Evolutionary conservation across 2,329 filamentous ascomycete species (phyloP), one percentile per base, ranked within the genome.

Genomic region (Torrubiella hemipterigena): DNA sequence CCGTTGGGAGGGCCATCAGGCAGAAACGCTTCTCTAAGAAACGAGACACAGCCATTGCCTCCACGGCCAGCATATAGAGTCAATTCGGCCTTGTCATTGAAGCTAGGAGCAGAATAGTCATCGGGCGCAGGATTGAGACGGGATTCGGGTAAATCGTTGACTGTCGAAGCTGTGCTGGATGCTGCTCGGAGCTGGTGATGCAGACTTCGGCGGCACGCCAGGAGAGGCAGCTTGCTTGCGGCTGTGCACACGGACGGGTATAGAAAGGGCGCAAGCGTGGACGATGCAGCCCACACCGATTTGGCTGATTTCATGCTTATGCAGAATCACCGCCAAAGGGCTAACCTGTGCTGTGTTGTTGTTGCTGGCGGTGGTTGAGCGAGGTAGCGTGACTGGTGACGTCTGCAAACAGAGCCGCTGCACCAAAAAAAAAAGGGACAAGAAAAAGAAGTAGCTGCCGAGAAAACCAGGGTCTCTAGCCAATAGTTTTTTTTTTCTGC

Each of bases 1-100:
- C 91, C 91, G 54, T 98, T 96, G 8, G 91, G 75, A 9, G 91
- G 91, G 0, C 91, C 91, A 41, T 93, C 78, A 27, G 78, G 73
- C 18, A 95, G 67, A 55, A 82, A 96, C 40, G 89, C 89, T 47
- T 98, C 91, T 14, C 89, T 79, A 26, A 93, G 61, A 51, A 96
- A 98, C 1, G 91, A 91, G 30, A 96, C 84, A 50, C 91, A 98
- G 40, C 91, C 91, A 49, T 91, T 78, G 7, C 91, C 91, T 17
- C 91, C 91, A 3, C 66, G 59, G 7, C 91, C 91, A 13, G 87
- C 81, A 44, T 81, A 70, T 4, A 96, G 56, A 0, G 73, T 81
- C 17, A 96, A 57, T 7, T 73, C 73, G 33, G 87, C 87, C 51
- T 83, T 81, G 58, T 98, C 91, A 34, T 83, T 78, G 49, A 98